These are phyloP conservation scores for Chondrus crispus DNA, from an alignment of 23 red algal genomes.

Conservation along the genomic window DNA sequence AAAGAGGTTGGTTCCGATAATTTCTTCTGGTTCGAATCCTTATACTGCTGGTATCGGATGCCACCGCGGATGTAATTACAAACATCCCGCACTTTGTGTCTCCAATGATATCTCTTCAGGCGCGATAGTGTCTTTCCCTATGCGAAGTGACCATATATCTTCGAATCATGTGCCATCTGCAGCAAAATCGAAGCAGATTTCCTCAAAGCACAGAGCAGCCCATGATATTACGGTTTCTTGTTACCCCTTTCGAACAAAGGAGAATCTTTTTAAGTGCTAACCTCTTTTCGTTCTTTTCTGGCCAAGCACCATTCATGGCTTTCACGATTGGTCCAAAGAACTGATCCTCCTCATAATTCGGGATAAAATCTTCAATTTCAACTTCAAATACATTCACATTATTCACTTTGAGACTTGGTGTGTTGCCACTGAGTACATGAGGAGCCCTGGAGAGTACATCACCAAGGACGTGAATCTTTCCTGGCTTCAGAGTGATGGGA, in stretches of 20 bases:
- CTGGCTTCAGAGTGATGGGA: conserved; percentile 1
- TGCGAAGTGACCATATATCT: not conserved
- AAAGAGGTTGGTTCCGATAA: not conserved
- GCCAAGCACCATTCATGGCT: not conserved
- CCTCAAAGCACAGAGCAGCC: not conserved
- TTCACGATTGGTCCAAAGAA: not conserved
- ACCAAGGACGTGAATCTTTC: not conserved
- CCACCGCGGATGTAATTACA: not conserved
- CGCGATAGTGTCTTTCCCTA: not conserved
- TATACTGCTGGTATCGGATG: not conserved
- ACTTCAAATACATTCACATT: not conserved
- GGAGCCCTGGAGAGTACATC: not conserved
- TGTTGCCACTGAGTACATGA: not conserved
- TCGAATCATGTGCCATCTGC: conserved; percentile 11
- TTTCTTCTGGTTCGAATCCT: not conserved
- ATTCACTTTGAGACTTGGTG: not conserved
- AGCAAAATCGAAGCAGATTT: not conserved
- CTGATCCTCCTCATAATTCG: not conserved
- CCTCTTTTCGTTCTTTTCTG: not conserved
- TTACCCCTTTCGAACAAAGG: not conserved
- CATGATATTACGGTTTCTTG: not conserved
- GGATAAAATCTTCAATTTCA: not conserved
- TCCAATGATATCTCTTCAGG: not conserved
- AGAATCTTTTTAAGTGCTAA: not conserved
- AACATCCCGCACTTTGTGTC: not conserved